Evolutionary conservation across 352 stramenopile genomes (phyloP), one percentile per base, ranked within the genome.

Genomic region (Globisporangium heterothallicum): DNA sequence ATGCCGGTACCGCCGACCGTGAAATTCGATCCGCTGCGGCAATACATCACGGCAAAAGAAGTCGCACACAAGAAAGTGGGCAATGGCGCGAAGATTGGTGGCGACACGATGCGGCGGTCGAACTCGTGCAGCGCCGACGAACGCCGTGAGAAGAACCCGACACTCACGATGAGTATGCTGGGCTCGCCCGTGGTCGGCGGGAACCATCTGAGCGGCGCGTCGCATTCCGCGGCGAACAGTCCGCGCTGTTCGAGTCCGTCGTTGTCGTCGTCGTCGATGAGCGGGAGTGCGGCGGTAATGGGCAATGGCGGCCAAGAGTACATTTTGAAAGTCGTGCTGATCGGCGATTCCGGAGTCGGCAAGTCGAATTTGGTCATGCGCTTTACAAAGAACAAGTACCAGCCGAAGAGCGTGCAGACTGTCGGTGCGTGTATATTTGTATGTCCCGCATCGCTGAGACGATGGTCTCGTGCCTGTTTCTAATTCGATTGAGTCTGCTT

Each of bases 331-430:
- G 81, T 95, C 26, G 81, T 95, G 55, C 77, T 94, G 30, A 94
- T 94, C 40, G 85, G 85, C 40, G 80, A 95, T 64, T 94, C 85
- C 35, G 74, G 78, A 50, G 85, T 95, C 10, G 85, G 85, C 55
- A 95, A 95, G 56, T 91, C 80, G 26, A 93, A 93, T 51, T 74
- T 95, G 43, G 77, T 95, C 38, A 70, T 86, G 70, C 80, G 83
- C 47, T 94, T 95, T 53, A 90, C 84, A 49, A 94, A 95, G 71
- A 93, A 92, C 70, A 88, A 87, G 61, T 94, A 87, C 65, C 71
- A 86, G 56, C 67, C 75, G 16, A 72, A 84, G 30, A 89, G 66
- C 53, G 69, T 83, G 43, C 74, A 88, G 63, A 95, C 85, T 6
- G 77, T 95, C 32, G 84, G 66, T 67, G 25, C 21, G 55, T 49